These are phyloP conservation scores for Helianthus annuus DNA, from an alignment of 129 eudicot species.

Conservation along the genomic window DNA sequence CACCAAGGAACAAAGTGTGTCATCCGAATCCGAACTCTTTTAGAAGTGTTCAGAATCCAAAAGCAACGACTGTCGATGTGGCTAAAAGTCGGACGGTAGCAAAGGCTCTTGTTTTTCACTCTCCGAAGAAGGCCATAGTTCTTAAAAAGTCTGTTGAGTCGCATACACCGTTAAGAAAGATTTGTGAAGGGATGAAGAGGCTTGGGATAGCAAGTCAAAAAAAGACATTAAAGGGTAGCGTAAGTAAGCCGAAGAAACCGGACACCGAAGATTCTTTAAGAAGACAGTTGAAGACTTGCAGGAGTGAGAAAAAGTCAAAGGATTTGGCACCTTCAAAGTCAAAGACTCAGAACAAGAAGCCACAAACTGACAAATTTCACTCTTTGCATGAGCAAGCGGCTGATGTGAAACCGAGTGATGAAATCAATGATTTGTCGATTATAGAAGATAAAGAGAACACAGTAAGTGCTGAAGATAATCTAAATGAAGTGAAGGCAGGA, in stretches of 20 bases:
- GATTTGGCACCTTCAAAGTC: conserved; percentile 16
- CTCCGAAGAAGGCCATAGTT: conserved; percentile 62
- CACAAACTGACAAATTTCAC: neutral
- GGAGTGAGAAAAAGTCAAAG: conserved; percentile 13
- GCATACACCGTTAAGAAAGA: conserved; percentile 63
- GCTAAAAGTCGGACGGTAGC: conserved; percentile 46
- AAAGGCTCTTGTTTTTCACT: conserved; percentile 69
- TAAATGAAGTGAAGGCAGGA: conserved; percentile 26
- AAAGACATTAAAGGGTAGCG: conserved; percentile 42
- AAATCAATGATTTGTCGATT: conserved; percentile 11
- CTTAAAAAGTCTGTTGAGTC: conserved; percentile 56
- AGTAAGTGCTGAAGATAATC: conserved; percentile 15
- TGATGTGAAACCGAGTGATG: conserved; percentile 19
- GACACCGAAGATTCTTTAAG: conserved; percentile 8
- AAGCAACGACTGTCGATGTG: conserved; percentile 35
- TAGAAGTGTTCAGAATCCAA: conserved; percentile 72
- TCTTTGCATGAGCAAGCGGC: neutral
- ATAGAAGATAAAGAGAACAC: conserved; percentile 33
- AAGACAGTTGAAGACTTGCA: neutral
- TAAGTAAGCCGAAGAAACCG: conserved; percentile 18
- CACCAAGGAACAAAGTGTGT: conserved; percentile 74
- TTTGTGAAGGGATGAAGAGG: conserved; percentile 74
- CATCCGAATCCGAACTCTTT: conserved; percentile 51
- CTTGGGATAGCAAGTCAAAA: conserved; percentile 67
- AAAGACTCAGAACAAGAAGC: conserved; percentile 10